Conservation (phyloP, 1,284 basidiomycete species). For the Apiotrichum sp. region DNA sequence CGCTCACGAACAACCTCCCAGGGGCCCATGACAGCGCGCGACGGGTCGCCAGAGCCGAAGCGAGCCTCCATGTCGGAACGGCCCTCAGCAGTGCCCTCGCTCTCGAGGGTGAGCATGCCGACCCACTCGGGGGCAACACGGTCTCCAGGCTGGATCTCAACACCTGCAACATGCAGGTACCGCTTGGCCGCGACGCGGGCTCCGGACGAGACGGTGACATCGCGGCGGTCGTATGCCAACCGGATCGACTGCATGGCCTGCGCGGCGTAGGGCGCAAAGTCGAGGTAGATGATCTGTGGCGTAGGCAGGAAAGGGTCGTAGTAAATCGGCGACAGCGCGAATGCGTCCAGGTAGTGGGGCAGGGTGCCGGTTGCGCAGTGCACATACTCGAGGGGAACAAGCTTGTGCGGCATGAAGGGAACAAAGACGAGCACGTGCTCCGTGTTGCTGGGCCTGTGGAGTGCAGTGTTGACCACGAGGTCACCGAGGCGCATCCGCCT, state of each 20-base stretch:
- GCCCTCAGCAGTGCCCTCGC: constrained; percentile 46
- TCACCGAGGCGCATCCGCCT: constrained; percentile 42
- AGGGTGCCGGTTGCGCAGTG: constrained; percentile 36
- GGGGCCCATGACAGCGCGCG: constrained; percentile 26
- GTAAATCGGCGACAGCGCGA: constrained; percentile 46
- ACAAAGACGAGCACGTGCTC: constrained; percentile 41
- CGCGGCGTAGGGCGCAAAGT: constrained; percentile 40
- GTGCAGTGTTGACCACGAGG: constrained; percentile 45
- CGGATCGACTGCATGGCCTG: constrained; percentile 34
- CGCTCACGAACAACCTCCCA: constrained; percentile 46
- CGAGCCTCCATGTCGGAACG: constrained; percentile 33
- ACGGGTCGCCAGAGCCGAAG: constrained; percentile 25
- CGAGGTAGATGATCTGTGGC: constrained; percentile 44
- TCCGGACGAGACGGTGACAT: constrained; percentile 42
- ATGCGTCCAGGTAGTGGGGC: constrained; percentile 41
- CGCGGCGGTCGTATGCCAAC: constrained; percentile 44
- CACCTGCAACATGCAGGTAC: constrained; percentile 46
- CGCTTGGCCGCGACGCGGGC: constrained; percentile 44
- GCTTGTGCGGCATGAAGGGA: constrained; percentile 37
- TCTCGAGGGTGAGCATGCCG: constrained; percentile 44
- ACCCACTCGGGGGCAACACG: constrained; percentile 38
- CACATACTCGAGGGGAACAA: constrained; percentile 43
- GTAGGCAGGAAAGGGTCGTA: constrained; percentile 44
- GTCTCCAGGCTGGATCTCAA: constrained; percentile 29
- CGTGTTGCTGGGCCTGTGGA: constrained; percentile 30